These are phyloP conservation scores for Leishmania amazonensis DNA, from an alignment of 208 protist genomes.

Conservation along the genomic window DNA sequence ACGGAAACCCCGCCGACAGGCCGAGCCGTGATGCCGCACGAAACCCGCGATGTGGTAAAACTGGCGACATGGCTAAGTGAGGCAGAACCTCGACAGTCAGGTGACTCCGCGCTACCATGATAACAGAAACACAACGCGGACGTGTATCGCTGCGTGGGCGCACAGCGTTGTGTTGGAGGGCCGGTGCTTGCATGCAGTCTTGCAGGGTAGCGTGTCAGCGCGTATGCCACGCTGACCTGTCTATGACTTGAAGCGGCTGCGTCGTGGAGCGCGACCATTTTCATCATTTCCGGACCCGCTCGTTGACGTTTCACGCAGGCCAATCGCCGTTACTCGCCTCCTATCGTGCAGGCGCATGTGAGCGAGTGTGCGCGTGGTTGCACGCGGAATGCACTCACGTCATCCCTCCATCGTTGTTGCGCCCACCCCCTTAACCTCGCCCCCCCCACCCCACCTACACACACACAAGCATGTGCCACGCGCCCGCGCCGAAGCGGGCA, in stretches of 20 bases:
- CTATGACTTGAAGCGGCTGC: not conserved
- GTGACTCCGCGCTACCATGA: not conserved
- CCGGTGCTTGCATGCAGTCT: not conserved
- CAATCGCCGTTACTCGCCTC: not conserved
- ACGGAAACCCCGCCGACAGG: not conserved
- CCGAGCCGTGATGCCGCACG: not conserved
- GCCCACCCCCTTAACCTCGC: not conserved
- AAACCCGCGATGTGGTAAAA: too few species aligned
- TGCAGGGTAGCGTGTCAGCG: not conserved
- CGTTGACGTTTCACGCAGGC: too few species aligned
- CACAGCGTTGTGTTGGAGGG: not conserved
- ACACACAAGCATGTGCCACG: not conserved
- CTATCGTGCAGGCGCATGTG: not conserved
- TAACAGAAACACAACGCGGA: not conserved
- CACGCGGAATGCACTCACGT: not conserved
- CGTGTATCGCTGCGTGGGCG: not conserved
- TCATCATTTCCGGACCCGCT: too few species aligned
- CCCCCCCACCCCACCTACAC: not conserved
- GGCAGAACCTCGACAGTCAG: too few species aligned
- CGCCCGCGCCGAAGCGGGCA: too few species aligned
- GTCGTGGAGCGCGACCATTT: not conserved
- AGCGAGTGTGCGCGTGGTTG: not conserved
- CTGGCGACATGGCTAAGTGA: not conserved
- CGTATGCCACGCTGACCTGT: not conserved
- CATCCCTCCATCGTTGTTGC: not conserved